These are phyloP conservation scores for Tulasnella sp. DNA, from an alignment of 768 basidiomycete species.

Conservation along the genomic window DNA sequence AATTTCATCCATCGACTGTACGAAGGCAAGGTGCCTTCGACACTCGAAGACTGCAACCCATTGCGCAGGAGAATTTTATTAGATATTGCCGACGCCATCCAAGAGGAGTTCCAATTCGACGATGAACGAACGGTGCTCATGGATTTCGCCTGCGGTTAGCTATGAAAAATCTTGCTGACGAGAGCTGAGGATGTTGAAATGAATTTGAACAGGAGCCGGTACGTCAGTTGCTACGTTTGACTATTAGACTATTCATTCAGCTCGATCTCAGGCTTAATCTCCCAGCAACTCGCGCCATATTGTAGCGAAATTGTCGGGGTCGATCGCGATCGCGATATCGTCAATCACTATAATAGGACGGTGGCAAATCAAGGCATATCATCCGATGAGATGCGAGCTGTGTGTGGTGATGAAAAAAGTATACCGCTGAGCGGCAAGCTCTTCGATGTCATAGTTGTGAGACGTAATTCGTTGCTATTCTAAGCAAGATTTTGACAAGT, in stretches of 20 bases:
- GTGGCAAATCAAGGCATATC: conserved; percentile 55
- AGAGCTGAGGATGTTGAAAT: not conserved
- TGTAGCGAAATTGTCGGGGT: conserved; percentile 57
- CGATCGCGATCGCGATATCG: conserved; percentile 60
- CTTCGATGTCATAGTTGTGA: conserved; percentile 61
- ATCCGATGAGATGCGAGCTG: conserved; percentile 27
- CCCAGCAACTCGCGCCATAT: conserved; percentile 47
- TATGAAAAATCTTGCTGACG: conserved; percentile 31
- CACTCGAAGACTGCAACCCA: conserved; percentile 21
- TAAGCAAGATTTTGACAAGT: not conserved
- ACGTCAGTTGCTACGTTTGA: not conserved
- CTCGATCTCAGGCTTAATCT: conserved; percentile 47
- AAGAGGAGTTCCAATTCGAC: conserved; percentile 36
- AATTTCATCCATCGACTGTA: conserved; percentile 25
- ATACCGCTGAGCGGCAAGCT: conserved; percentile 39
- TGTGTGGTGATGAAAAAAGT: conserved; percentile 32
- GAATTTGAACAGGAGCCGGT: not conserved
- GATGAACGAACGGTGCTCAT: conserved; percentile 45
- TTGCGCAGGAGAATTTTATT: conserved; percentile 18
- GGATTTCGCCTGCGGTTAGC: conserved; percentile 64
- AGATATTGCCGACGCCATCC: conserved; percentile 24
- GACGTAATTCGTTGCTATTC: conserved; percentile 26
- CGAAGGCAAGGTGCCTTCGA: conserved; percentile 30
- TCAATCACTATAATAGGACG: conserved; percentile 50
- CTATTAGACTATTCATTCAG: not conserved